Evolutionary conservation across 108 stramenopile species (phyloP).

Genomic region (Thalassiosira profunda): DNA sequence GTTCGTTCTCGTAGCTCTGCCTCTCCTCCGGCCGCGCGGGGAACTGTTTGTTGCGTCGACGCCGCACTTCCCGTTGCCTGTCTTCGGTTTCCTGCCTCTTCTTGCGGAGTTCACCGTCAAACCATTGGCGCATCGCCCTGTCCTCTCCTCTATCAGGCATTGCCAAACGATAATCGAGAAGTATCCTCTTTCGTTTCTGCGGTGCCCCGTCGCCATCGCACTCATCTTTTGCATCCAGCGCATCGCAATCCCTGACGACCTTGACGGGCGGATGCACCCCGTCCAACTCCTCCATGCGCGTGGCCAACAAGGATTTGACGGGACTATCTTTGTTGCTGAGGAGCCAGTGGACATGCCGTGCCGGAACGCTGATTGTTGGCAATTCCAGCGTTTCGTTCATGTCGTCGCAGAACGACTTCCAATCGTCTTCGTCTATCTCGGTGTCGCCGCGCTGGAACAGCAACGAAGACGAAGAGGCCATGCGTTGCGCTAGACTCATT

Average conservation of each 20-base stretch:
- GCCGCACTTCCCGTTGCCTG: too few relatives aligned
- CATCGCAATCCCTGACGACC: conserved; percentile 54
- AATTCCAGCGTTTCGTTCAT: conserved; percentile 29
- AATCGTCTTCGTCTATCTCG: conserved; percentile 22
- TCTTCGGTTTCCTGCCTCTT: not conserved
- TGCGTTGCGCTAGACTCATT: too few relatives aligned
- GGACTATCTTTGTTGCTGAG: conserved; percentile 42
- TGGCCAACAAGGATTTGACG: conserved; percentile 56
- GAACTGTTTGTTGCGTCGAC: not conserved
- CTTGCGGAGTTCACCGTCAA: too few relatives aligned
- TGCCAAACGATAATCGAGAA: conserved; percentile 20
- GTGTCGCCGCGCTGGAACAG: not conserved
- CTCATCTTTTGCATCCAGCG: conserved; percentile 6
- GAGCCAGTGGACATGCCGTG: conserved; percentile 36
- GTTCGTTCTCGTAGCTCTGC: not conserved
- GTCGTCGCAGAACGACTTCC: conserved; percentile 25
- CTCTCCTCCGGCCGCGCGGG: conserved; percentile 2
- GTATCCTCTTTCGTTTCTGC: conserved; percentile 37
- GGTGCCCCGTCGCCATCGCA: not conserved
- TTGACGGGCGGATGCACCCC: conserved; percentile 73
- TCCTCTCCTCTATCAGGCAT: too few relatives aligned
- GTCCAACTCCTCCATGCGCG: conserved; percentile 47
- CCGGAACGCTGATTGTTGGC: conserved; percentile 44
- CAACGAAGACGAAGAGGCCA: not conserved
- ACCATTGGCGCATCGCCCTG: too few relatives aligned